A percentile compares a stretch with the other conserved stretches of the same genome.
These are phyloP conservation scores for Malus asiatica DNA, from an alignment of 306 rosid genomes.

Conservation along the genomic window DNA sequence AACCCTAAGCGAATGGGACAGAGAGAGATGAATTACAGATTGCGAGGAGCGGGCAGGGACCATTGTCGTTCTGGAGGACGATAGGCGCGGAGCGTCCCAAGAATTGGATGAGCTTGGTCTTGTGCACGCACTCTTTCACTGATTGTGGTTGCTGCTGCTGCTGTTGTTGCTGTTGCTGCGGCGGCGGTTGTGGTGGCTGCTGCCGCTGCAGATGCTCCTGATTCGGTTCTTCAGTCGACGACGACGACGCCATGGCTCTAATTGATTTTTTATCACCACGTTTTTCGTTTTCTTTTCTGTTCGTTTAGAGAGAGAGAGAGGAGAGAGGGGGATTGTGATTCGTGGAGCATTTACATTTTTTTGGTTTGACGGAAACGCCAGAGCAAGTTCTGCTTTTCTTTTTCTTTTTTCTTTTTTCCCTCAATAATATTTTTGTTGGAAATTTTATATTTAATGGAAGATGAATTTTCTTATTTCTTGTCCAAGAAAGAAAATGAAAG, in stretches of 20 bases:
- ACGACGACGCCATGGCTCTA: slow-evolving; percentile 42
- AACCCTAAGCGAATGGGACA: slow-evolving; percentile 13
- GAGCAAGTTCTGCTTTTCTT: neutral
- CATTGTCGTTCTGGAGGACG: slow-evolving; percentile 96
- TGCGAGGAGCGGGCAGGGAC: slow-evolving; percentile 99
- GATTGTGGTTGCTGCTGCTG: slow-evolving; percentile 2
- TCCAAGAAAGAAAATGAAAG: neutral
- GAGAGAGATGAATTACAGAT: slow-evolving; percentile 51
- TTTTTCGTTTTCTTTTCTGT: neutral
- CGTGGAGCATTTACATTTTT: neutral
- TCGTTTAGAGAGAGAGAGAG: neutral
- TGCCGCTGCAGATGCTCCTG: slow-evolving; percentile 8
- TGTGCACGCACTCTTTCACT: slow-evolving; percentile 63
- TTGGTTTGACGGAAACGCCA: slow-evolving; percentile 6
- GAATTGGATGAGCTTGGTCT: slow-evolving; percentile 79
- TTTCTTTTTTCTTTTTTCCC: neutral
- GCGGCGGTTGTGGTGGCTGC: neutral
- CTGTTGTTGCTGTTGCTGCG: slow-evolving; percentile 3
- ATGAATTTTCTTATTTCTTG: neutral
- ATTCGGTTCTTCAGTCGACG: slow-evolving; percentile 26
- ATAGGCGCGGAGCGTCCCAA: slow-evolving; percentile 86
- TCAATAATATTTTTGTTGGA: neutral
- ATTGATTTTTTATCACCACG: slow-evolving; percentile 4
- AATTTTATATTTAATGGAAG: neutral
- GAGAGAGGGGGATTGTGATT: neutral